Percentiles rank a stretch among this genome's conserved stretches.
Conservation (phyloP, 23 red algal species). For the Pyropia yezoensis region DNA sequence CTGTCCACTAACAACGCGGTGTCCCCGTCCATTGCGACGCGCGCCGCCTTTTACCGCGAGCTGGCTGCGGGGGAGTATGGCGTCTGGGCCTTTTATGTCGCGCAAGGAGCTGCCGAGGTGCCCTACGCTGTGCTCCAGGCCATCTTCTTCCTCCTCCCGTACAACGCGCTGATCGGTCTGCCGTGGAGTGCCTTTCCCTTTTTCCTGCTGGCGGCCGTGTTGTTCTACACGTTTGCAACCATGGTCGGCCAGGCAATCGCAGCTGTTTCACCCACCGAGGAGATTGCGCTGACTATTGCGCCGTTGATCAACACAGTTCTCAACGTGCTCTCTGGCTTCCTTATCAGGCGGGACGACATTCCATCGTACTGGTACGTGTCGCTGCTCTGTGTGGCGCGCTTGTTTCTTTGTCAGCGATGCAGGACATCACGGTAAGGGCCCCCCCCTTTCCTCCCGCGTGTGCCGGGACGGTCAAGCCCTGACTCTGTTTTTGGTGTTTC, state of each 20-base stretch:
- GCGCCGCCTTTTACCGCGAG: slow-evolving; percentile 85
- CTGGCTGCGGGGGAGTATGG: slow-evolving; percentile 70
- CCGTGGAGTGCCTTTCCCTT: slow-evolving; percentile 38
- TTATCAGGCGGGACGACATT: slow-evolving; percentile 43
- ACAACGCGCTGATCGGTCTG: slow-evolving; percentile 74
- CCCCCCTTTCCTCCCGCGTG: no score
- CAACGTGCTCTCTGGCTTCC: slow-evolving; percentile 59
- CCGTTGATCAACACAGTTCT: slow-evolving; percentile 54
- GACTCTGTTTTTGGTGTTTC: no score
- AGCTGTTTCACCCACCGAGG: slow-evolving; percentile 31
- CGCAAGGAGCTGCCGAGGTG: slow-evolving; percentile 60
- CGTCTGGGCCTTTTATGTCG: slow-evolving; percentile 45
- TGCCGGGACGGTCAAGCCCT: no score
- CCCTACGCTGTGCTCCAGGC: slow-evolving; percentile 57
- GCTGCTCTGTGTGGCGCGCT: neutral
- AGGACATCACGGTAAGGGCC: neutral
- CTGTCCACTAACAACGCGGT: slow-evolving; percentile 65
- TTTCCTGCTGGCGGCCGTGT: slow-evolving; percentile 52
- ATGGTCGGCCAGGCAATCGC: slow-evolving; percentile 69
- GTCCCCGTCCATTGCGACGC: slow-evolving; percentile 43
- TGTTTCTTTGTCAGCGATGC: neutral
- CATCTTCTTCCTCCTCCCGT: slow-evolving; percentile 48
- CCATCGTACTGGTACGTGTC: slow-evolving; percentile 36
- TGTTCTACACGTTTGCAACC: slow-evolving; percentile 51
- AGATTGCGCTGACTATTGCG: slow-evolving; percentile 45